phyloP scores from a whole-genome alignment of 2,329 filamentous ascomycete species.

The Didymella arachidicola region DNA sequence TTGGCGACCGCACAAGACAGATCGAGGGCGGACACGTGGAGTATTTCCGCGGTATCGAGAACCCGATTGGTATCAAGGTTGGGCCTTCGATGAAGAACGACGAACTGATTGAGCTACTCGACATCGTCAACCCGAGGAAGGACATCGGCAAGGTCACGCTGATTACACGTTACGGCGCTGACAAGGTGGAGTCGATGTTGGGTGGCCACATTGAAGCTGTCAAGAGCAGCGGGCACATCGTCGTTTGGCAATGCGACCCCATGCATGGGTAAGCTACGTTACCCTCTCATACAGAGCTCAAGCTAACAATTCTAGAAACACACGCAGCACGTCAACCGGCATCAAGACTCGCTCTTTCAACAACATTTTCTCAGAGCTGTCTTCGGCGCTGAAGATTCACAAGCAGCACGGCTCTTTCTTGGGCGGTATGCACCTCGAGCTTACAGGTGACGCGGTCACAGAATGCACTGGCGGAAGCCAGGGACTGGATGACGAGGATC shows the following conservation, averaged over 20 bases:
- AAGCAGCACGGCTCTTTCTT: constrained; percentile 83
- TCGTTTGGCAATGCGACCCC: constrained; percentile 98
- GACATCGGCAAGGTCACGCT: constrained; percentile 94
- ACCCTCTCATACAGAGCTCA: neutral
- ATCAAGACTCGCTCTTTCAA: constrained; percentile 93
- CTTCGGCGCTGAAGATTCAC: constrained; percentile 84
- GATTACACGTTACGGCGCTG: constrained; percentile 91
- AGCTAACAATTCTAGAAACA: constrained; percentile 57
- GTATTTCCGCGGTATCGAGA: constrained; percentile 95
- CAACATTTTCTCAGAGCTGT: constrained; percentile 87
- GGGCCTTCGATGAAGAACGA: constrained; percentile 80
- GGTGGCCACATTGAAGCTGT: constrained; percentile 89
- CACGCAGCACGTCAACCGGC: constrained; percentile 71
- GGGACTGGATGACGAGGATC: constrained; percentile 83
- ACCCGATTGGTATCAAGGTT: constrained; percentile 96
- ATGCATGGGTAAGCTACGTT: constrained; percentile 77
- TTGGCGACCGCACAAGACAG: constrained; percentile 94
- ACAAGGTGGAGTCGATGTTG: constrained; percentile 76
- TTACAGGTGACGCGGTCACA: constrained; percentile 95
- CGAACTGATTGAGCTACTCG: constrained; percentile 80
- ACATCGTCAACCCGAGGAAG: constrained; percentile 81
- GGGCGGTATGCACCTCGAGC: constrained; percentile 91
- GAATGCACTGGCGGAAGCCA: constrained; percentile 94
- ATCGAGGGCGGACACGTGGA: constrained; percentile 94
- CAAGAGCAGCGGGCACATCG: constrained; percentile 74